Evolutionary conservation across 495 filamentous ascomycete species (phyloP).

Genomic region (Penicillium coffeae): DNA sequence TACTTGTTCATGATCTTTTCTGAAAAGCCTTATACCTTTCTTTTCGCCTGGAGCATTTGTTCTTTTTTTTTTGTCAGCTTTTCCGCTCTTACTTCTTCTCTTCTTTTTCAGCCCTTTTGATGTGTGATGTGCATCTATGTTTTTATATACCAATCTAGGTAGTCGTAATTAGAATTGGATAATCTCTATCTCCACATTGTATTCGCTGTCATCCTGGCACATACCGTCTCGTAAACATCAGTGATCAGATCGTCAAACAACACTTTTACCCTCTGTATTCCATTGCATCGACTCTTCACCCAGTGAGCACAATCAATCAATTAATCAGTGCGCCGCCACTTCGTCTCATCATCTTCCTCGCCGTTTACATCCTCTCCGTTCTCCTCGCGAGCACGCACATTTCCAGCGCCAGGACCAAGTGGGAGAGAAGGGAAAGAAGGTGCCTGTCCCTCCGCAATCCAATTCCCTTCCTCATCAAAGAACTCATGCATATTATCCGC

Average conservation of each 20-base stretch:
- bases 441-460: conserved; percentile 43
- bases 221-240: too few relatives aligned
- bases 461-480: conserved; percentile 63
- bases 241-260: too few relatives aligned
- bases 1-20: conserved; percentile 11
- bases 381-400: conserved; percentile 46
- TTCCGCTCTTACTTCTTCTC: background rate
- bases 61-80: conserved; percentile 4
- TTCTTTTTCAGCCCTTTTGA: conserved; percentile 2
- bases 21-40: conserved; percentile 19
- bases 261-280: too few relatives aligned
- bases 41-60: conserved; percentile 10
- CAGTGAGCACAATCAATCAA: too few relatives aligned
- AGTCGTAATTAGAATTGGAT: conserved; percentile 19
- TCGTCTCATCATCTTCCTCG: conserved; percentile 46
- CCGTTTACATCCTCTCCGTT: conserved; percentile 33
- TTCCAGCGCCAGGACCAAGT: conserved; percentile 57
- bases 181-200: too few relatives aligned
- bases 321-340: conserved; percentile 60
- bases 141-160: conserved; percentile 21
- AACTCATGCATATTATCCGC: conserved; percentile 89
- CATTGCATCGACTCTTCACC: too few relatives aligned
- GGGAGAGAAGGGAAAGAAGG: conserved; percentile 22
- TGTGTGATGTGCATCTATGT: conserved; percentile 9
- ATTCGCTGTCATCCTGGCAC: too few relatives aligned